Base-by-base conservation (phyloP, 2,329 filamentous ascomycete genomes). In the Helotiales sp. region DNA sequence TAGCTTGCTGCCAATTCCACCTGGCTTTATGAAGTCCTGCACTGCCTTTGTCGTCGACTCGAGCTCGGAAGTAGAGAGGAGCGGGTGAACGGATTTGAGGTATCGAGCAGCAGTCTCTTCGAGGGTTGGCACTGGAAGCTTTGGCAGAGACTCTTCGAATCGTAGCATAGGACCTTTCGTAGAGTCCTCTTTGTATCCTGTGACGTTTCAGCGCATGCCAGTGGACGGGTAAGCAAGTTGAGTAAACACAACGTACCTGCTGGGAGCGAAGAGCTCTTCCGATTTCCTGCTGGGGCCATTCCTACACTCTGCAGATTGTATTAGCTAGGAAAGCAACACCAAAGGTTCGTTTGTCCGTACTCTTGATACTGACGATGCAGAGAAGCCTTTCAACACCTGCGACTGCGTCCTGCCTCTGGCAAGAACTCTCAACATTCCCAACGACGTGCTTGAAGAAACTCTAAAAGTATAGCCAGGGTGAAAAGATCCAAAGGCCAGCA, bases 11-110 rank as follows among this genome's bases (percentile, higher is more conserved):
- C 93, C 95, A 52, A 87, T 80, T 36, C 92, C 91, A 57, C 91
- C 91, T n/a, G 93, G 91, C 66, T 87, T 87, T 66, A 96, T 79
- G 75, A 99, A 98, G 6, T 93, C 91, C 61, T 90, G 81, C 33
- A 99, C 92, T 30, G 91, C 93, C 71, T 89, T 89, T 73, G 90
- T 88, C 71, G 89, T 93, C 58, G 79, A 76, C 67, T 87, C 85
- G 67, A 86, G 87, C 74, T 95, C 90, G 66, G 77, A 74, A 34
- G 82, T 74, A 40, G 83, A 87, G 60, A 93, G 81, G 33, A 96
- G 79, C 22, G 91, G 88, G 71, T 89, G 86, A 50, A 96, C 81
- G 34, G 87, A 86, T 77, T 91, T 92, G 68, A 95, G 79, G 74
- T 96, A 96, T 63, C 90, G 86, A 62, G 84, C 81, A 34, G 89